phyloP scores from a whole-genome alignment of 345 rosid species.

The Sisymbrium irio region DNA sequence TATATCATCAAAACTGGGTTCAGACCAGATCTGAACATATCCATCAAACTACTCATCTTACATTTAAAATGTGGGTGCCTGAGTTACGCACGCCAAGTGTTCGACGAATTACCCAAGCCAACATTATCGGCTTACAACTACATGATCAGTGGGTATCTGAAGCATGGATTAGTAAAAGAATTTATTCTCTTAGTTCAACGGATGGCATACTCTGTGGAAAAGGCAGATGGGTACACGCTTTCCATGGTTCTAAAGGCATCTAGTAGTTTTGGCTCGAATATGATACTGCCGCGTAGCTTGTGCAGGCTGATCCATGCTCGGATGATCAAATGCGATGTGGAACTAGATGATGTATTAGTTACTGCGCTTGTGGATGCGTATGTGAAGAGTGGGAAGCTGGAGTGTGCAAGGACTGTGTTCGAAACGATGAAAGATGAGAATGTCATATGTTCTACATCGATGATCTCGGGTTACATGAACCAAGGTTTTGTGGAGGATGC shows the following conservation, averaged over 20 bases:
- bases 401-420: slow-evolving; percentile 67
- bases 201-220: slow-evolving; percentile 55
- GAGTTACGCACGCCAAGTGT: slow-evolving; percentile 60
- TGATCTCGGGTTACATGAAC: slow-evolving; percentile 90
- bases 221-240: slow-evolving; percentile 68
- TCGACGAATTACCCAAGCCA: slow-evolving; percentile 64
- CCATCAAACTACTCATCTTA: slow-evolving; percentile 66
- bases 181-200: slow-evolving; percentile 43
- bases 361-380: slow-evolving; percentile 78
- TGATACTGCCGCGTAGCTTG: slow-evolving; percentile 34
- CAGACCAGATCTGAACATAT: slow-evolving; percentile 48
- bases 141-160: slow-evolving; percentile 66
- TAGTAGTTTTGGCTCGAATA: slow-evolving; percentile 28
- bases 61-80: slow-evolving; percentile 54
- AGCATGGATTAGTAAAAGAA: slow-evolving; percentile 42
- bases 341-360: slow-evolving; percentile 68
- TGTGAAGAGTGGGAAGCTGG: slow-evolving; percentile 61
- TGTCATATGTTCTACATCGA: slow-evolving; percentile 77
- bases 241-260: slow-evolving; percentile 88
- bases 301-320: slow-evolving; percentile 57
- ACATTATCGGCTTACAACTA: slow-evolving; percentile 82
- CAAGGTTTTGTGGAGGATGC: slow-evolving; percentile 55
- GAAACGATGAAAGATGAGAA: slow-evolving; percentile 63
- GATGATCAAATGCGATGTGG: slow-evolving; percentile 50
- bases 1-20: slow-evolving; percentile 64